Conservation (phyloP, 306 rosid genomes). For the Castanea sativa region DNA sequence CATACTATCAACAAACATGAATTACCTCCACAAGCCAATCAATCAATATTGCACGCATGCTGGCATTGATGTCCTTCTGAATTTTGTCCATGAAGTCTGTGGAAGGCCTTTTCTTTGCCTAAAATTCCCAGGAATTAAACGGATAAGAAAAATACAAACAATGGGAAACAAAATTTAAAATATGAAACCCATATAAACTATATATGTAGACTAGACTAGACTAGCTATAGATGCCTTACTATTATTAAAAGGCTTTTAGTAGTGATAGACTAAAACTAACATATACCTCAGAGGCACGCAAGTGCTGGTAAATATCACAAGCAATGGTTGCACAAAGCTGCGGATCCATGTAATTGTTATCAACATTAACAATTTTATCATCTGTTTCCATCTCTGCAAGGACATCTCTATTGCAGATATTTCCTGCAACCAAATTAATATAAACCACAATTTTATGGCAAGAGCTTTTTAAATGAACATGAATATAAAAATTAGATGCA, state of each 20-base stretch:
- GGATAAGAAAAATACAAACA: neutral
- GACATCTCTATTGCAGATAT: slow-evolving; percentile 60
- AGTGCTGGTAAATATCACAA: slow-evolving; percentile 92
- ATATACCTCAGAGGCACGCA: slow-evolving; percentile 87
- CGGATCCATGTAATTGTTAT: slow-evolving; percentile 67
- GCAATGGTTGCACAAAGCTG: slow-evolving; percentile 88
- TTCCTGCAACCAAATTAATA: slow-evolving; percentile 46
- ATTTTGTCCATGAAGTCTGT: slow-evolving; percentile 76
- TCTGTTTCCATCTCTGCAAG: slow-evolving; percentile 57
- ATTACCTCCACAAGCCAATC: slow-evolving; percentile 99
- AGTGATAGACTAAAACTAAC: neutral
- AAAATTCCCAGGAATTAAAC: slow-evolving; percentile 19
- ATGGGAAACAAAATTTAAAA: neutral
- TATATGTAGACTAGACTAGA: neutral
- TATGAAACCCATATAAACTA: neutral
- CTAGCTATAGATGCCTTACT: neutral
- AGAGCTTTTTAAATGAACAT: neutral
- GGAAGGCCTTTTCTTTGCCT: slow-evolving; percentile 92
- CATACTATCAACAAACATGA: neutral
- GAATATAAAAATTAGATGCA: neutral
- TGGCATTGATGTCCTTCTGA: slow-evolving; percentile 80
- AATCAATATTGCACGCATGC: slow-evolving; percentile 85
- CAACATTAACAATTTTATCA: slow-evolving; percentile 53
- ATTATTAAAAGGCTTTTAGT: neutral
- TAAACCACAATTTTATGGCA: neutral